These are phyloP conservation scores for Solanum chacoense DNA, from an alignment of 305 asterid species.

Conservation along the genomic window DNA sequence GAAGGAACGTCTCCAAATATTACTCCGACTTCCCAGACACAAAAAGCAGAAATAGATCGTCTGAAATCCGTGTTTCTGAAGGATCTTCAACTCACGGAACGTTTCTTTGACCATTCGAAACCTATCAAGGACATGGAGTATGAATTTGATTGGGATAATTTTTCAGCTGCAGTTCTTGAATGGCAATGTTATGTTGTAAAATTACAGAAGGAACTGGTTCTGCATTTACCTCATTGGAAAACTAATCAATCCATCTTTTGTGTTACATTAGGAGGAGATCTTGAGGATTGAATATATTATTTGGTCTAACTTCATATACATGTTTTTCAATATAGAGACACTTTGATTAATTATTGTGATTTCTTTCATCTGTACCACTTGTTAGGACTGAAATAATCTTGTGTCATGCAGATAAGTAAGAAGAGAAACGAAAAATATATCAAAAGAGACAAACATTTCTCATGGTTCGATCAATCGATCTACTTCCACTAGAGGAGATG, in stretches of 20 bases:
- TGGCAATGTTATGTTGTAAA: constrained; percentile 50
- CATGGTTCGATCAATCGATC: no score
- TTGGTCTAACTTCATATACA: not conserved
- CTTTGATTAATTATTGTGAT: not conserved
- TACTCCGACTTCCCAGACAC: constrained; percentile 21
- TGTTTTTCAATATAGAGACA: not conserved
- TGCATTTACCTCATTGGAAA: constrained; percentile 47
- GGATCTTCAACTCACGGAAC: constrained; percentile 28
- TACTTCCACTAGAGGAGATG: not conserved
- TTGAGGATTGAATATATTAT: not conserved
- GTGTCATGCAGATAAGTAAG: not conserved
- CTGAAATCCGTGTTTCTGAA: constrained; percentile 30
- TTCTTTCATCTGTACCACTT: not conserved
- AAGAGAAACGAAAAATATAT: not conserved
- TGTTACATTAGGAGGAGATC: not conserved
- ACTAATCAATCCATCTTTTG: constrained; percentile 33
- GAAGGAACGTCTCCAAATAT: constrained; percentile 8
- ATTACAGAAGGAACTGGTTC: constrained; percentile 32
- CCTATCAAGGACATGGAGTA: constrained; percentile 5
- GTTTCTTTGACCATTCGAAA: constrained; percentile 9
- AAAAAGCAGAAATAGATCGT: constrained; percentile 10
- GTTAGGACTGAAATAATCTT: not conserved
- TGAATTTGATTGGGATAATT: constrained; percentile 18
- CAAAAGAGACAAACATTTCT: no score
- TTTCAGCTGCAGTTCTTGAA: constrained; percentile 32